Conservation (phyloP, 2,329 filamentous ascomycete genomes). For the Monilinia fructicola region DNA sequence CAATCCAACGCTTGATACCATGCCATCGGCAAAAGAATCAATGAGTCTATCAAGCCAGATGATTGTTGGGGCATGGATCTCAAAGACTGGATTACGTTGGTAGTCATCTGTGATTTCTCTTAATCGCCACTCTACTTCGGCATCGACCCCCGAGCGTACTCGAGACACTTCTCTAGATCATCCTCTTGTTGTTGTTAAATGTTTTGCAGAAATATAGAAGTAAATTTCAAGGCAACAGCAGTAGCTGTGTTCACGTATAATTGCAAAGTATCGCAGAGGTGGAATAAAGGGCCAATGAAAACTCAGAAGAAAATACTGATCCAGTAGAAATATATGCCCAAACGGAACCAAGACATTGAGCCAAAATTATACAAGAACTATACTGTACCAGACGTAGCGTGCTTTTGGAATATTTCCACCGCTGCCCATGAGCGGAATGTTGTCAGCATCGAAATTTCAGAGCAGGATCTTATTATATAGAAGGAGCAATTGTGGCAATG, state of each 20-base stretch:
- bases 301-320: constrained; percentile 28
- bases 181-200: constrained; percentile 42
- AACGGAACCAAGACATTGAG: constrained; percentile 26
- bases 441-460: too few relatives aligned
- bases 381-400: too few relatives aligned
- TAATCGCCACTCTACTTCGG: constrained; percentile 40
- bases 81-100: constrained; percentile 39
- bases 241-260: constrained; percentile 46
- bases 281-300: constrained; percentile 27
- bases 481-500: constrained; percentile 24
- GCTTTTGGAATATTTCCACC: too few relatives aligned
- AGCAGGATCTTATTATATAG: not conserved
- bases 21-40: constrained; percentile 23
- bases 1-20: too few relatives aligned
- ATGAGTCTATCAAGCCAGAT: too few relatives aligned
- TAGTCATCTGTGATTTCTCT: constrained; percentile 40
- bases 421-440: too few relatives aligned
- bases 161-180: constrained; percentile 39
- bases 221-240: constrained; percentile 45
- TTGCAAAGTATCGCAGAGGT: constrained; percentile 29
- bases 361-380: constrained; percentile 13
- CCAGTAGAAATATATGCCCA: constrained; percentile 26
- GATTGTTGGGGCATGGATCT: constrained; percentile 4
- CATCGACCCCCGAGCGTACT: constrained; percentile 41
- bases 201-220: constrained; percentile 43